Evolutionary conservation across 306 rosid genomes (phyloP), one percentile per base, ranked within the genome.

Genomic region (Begonia masoniana): DNA sequence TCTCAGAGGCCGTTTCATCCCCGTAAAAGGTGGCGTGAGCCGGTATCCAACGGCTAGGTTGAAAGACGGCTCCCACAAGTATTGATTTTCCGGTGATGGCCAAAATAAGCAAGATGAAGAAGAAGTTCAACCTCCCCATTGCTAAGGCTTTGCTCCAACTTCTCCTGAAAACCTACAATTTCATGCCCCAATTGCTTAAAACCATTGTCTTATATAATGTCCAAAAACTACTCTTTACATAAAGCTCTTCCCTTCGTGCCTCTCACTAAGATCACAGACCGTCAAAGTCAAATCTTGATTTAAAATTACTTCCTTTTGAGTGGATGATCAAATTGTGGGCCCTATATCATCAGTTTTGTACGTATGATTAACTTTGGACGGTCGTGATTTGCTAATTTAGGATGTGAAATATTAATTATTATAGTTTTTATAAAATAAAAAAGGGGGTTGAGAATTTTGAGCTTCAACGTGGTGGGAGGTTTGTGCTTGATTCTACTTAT

Each of bases 21-120:
- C 99, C 99, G 36, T 91, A 83, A 63, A 91, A 91, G 1, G 99
- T 91, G 47, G 95, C 94, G 48, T 80, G 82, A 39, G 94, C 94
- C 11, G 62, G 62, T n/a, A 50, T 15, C 94, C 97, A 91, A 13
- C 50, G 76, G 41, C 86, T 85, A 3, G 96, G 84, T 39, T 43
- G 67, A 74, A 76, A 85, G 51, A 43, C 49, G n/a, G n/a, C 15
- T 11, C 5, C 13, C 13, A 74, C 72, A 41, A 23, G 12, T 21
- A 58, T 36, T 11, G 64, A 42, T 43, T 52, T 59, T 54, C 43
- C 48, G 15, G 70, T 67, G 65, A 71, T 47, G 9, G 19, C 65
- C 48, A 82, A 48, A 47, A 61, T 55, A 43, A 48, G 60, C 45
- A 73, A 50, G 48, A 65, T 12, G 13, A 68, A 70, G n/a, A n/a